Conservation (phyloP, 139 green algal species). For the Monoraphidium neglectum region DNA sequence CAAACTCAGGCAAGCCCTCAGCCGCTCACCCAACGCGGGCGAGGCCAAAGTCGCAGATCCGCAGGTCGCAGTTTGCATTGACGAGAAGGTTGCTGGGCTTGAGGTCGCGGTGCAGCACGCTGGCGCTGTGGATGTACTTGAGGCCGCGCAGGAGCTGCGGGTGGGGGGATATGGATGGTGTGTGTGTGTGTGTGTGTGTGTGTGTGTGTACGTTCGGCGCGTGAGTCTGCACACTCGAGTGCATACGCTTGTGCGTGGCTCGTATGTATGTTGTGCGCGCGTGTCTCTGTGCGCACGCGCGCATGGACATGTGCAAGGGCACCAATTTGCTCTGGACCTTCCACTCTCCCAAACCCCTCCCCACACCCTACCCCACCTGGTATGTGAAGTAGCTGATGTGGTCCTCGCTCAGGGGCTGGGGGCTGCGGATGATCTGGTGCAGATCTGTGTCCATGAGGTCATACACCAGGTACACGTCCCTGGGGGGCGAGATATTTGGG, state of each 20-base stretch:
- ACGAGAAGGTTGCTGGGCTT: constrained; percentile 95
- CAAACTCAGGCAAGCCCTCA: too few species aligned
- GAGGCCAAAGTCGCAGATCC: constrained; percentile 97
- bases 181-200: too few species aligned
- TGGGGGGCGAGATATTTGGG: too few species aligned
- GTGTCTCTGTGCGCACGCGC: too few species aligned
- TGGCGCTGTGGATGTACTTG: constrained; percentile 88
- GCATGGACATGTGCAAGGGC: too few species aligned
- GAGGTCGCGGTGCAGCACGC: constrained; percentile 95
- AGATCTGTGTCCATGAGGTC: constrained; percentile 99
- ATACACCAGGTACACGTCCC: constrained; percentile 88
- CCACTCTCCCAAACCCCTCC: too few species aligned
- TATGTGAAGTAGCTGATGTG: constrained; percentile 98
- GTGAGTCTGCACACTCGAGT: too few species aligned
- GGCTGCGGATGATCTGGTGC: constrained; percentile 98
- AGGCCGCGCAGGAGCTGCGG: constrained; percentile 80
- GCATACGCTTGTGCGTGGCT: too few species aligned
- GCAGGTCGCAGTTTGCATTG: constrained; percentile 97
- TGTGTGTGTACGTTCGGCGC: too few species aligned
- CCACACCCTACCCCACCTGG: constrained; percentile 61
- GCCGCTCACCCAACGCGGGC: constrained; percentile 63
- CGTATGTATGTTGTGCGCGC: too few species aligned
- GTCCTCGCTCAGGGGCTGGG: constrained; percentile 92
- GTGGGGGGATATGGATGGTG: constrained; percentile 46
- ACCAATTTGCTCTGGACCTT: too few species aligned